A percentile compares a stretch with the other conserved stretches of the same genome.
Conservation (phyloP, 345 rosid genomes). For the Salix koriyanagi region DNA sequence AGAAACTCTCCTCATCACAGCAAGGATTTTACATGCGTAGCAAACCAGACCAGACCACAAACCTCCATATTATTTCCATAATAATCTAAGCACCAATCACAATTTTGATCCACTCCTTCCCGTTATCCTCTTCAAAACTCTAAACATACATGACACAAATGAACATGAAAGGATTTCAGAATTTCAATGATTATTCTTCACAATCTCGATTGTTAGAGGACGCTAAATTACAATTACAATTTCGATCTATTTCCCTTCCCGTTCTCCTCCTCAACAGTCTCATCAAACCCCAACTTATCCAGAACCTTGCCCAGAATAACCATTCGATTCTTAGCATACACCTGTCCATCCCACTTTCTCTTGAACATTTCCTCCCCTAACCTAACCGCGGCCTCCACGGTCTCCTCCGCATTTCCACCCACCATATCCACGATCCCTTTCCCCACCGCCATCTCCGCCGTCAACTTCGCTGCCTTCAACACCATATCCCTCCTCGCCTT, state of each 20-base stretch:
- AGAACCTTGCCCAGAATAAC: neutral
- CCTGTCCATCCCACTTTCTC: conserved; percentile 16
- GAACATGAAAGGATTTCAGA: neutral
- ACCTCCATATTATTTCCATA: no score
- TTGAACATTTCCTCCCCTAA: neutral
- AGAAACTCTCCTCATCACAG: no score
- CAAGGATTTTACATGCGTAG: no score
- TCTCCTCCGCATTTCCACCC: conserved; percentile 6
- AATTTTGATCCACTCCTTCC: no score
- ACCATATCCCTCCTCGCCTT: conserved; percentile 10
- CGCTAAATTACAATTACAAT: neutral
- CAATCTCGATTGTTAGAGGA: neutral
- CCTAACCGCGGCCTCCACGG: conserved; percentile 11
- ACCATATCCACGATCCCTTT: neutral
- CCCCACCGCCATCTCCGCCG: conserved; percentile 19
- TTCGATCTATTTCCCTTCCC: neutral
- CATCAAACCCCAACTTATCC: conserved; percentile 8
- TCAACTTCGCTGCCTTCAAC: conserved; percentile 12
- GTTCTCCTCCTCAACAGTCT: neutral
- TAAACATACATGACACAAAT: no score
- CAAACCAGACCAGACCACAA: no score
- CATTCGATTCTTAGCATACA: conserved; percentile 10
- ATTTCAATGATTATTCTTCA: neutral
- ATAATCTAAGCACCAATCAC: no score
- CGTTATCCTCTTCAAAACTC: no score